Evolutionary conservation across 306 rosid genomes (phyloP).

Genomic region (Dryas octopetala): DNA sequence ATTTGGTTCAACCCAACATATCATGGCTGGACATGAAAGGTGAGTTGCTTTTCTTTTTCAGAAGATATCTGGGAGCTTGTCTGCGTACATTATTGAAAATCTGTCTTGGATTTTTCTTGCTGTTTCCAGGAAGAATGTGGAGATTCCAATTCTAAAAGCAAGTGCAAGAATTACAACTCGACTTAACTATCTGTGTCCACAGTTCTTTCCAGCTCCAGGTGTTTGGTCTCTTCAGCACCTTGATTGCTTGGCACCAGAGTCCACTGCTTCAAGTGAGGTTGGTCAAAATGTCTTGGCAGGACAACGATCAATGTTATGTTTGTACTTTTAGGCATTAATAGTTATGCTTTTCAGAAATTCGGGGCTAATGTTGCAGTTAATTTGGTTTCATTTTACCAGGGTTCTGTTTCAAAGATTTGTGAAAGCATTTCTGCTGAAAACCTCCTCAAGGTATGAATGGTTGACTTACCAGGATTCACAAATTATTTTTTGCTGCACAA

Average conservation of each 20-base stretch:
- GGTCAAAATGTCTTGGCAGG: slow-evolving; percentile 39
- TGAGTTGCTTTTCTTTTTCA: slow-evolving; percentile 28
- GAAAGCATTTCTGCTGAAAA: slow-evolving; percentile 66
- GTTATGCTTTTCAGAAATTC: neutral
- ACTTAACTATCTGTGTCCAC: slow-evolving; percentile 88
- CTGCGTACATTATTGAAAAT: slow-evolving; percentile 12
- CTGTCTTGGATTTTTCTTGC: slow-evolving; percentile 9
- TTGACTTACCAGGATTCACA: slow-evolving; percentile 16
- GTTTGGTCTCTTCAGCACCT: slow-evolving; percentile 56
- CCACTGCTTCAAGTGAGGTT: slow-evolving; percentile 71
- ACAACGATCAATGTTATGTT: slow-evolving; percentile 1
- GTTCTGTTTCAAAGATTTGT: slow-evolving; percentile 40
- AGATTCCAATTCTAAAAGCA: slow-evolving; percentile 78
- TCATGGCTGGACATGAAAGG: slow-evolving; percentile 94
- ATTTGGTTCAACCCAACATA: slow-evolving; percentile 76
- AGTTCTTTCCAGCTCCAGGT: slow-evolving; percentile 91
- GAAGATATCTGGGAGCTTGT: slow-evolving; percentile 12
- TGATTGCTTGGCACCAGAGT: slow-evolving; percentile 36
- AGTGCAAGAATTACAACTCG: slow-evolving; percentile 82
- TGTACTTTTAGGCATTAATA: slow-evolving; percentile 12
- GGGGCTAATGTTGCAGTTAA: slow-evolving; percentile 2
- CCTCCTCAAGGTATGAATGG: slow-evolving; percentile 79
- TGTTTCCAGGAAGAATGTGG: slow-evolving; percentile 70
- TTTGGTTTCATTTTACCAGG: slow-evolving; percentile 50
- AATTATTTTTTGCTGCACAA: neutral